These are phyloP conservation scores for Patellifolia procumbens DNA, from an alignment of 179 eudicot genomes.

Conservation along the genomic window DNA sequence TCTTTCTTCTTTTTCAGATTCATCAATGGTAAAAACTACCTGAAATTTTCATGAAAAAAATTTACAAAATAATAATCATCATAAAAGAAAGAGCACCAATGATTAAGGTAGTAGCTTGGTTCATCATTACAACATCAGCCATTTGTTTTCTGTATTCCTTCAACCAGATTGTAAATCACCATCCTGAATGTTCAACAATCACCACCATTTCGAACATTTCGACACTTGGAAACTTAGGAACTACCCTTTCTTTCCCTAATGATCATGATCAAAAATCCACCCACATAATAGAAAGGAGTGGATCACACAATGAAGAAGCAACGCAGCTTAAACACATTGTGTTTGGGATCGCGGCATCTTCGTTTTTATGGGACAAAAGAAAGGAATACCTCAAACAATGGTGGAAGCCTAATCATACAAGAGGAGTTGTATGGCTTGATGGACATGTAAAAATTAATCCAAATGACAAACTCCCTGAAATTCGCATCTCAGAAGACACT, in stretches of 20 bases:
- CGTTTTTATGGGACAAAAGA: constrained; percentile 52
- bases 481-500: constrained; percentile 56
- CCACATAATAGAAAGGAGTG: not conserved
- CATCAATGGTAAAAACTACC: constrained; percentile 1
- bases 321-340: constrained; percentile 54
- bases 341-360: constrained; percentile 66
- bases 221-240: constrained; percentile 1
- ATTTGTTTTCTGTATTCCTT: constrained; percentile 49
- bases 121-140: constrained; percentile 38
- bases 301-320: constrained; percentile 2
- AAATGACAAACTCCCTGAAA: constrained; percentile 47
- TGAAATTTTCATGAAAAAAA: not conserved
- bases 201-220: not conserved
- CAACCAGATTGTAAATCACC: constrained; percentile 37
- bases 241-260: constrained; percentile 1
- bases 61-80: not conserved
- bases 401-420: constrained; percentile 61
- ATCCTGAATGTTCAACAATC: constrained; percentile 22
- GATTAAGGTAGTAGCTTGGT: constrained; percentile 35
- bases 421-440: constrained; percentile 77
- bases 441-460: constrained; percentile 24
- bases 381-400: constrained; percentile 69
- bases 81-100: constrained; percentile 24
- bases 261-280: not conserved
- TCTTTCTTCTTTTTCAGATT: not conserved